Base-by-base conservation (phyloP, 2,329 filamentous ascomycete genomes). In the Pyricularia grisea region DNA sequence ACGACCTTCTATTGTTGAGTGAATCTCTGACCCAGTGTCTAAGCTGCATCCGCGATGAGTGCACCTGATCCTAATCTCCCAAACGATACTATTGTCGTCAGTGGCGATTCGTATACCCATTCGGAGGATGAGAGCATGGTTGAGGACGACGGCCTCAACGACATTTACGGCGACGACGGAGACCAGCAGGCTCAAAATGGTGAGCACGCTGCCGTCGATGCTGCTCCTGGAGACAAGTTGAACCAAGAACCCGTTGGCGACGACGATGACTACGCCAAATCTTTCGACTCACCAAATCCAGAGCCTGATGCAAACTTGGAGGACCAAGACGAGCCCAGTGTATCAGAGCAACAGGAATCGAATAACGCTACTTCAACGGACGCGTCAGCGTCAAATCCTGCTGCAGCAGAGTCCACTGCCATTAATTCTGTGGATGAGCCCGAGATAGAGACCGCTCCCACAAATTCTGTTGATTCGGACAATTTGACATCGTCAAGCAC, bases 211-310 rank as follows among this genome's bases (percentile, higher is more conserved):
- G n/a, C 66, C 12, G 66, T 28, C 36, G 66, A 36, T 67, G 17
- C 42, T 31, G 23, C 6, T 6, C 20, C 20, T 55, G 17, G 17
- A 55, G 42, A 55, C 42, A 55, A 55, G 20, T 9, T 55, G 42
- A 55, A 55, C 20, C 42, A n/a, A 55, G 20, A 74, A 25, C 71
- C 73, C 55, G 76, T 73, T 58, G 70, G 73, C 73, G 77, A 76
- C 76, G 80, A 78, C 75, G 82, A 84, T 79, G 82, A 84, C 73
- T 83, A 84, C 77, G 81, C 81, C 73, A 84, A 81, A 75, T 82
- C 79, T 55, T 83, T 84, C 80, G 81, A 84, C 76, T 84, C 83
- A 69, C 81, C 82, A 69, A 61, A 61, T 23, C 50, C 28, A 17
- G 55, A 67, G 20, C 9, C 27, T 1, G 55, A 28, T 42, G 65